Conservation (phyloP, 1,284 basidiomycete species). For the Heterobasidion parviporum region DNA sequence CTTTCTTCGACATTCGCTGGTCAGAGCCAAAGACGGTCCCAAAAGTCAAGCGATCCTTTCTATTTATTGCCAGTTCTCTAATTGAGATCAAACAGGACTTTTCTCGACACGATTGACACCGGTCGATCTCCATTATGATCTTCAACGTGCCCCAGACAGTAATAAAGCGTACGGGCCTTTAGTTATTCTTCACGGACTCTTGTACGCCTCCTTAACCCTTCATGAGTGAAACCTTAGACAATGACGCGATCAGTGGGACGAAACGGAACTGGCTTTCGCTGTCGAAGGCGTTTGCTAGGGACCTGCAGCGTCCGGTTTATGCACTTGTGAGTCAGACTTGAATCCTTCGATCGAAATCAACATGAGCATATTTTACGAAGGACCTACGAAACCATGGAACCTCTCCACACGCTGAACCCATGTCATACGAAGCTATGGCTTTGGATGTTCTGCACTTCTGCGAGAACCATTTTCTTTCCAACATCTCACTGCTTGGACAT, state of each 20-base stretch:
- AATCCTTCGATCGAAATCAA: background rate
- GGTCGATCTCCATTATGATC: constrained; percentile 35
- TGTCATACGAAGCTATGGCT: constrained; percentile 71
- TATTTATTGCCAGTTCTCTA: background rate
- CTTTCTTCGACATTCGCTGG: too few relatives aligned
- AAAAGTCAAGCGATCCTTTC: constrained; percentile 3
- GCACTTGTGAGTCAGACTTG: constrained; percentile 44
- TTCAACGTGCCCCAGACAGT: constrained; percentile 29
- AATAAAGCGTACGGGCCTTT: constrained; percentile 37
- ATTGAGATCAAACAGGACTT: constrained; percentile 2
- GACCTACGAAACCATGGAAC: constrained; percentile 81
- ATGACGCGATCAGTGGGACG: constrained; percentile 44
- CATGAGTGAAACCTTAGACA: background rate
- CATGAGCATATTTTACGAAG: constrained; percentile 24
- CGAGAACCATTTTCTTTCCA: constrained; percentile 36
- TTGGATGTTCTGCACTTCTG: constrained; percentile 61
- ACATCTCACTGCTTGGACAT: constrained; percentile 75
- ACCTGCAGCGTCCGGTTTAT: constrained; percentile 59
- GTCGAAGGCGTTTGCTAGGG: constrained; percentile 52
- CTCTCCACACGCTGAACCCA: constrained; percentile 63
- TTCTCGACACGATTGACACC: constrained; percentile 14
- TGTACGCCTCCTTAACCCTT: constrained; percentile 33
- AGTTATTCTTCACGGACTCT: constrained; percentile 61
- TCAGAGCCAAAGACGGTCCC: too few relatives aligned
- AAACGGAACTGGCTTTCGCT: constrained; percentile 77